These are phyloP conservation scores for Penicillium arizonense DNA, from an alignment of 495 filamentous ascomycete genomes.

Conservation along the genomic window DNA sequence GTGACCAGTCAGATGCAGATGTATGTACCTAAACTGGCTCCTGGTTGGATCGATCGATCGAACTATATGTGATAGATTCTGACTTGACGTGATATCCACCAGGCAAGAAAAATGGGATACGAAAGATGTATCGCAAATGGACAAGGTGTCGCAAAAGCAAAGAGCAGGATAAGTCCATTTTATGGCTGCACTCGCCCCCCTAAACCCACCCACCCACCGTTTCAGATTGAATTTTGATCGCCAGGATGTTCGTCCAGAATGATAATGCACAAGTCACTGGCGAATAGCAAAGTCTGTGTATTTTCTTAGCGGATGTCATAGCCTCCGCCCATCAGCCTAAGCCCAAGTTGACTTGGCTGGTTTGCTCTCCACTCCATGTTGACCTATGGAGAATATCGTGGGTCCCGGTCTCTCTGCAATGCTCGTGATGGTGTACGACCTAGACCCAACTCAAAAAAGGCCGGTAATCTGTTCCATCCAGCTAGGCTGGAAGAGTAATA, in stretches of 20 bases:
- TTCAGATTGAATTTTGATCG: slow-evolving; percentile 7
- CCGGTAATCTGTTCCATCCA: neutral
- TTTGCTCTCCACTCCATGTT: slow-evolving; percentile 1
- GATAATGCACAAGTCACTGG: slow-evolving; percentile 5
- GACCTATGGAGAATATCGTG: neutral
- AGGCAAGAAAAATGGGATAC: no score
- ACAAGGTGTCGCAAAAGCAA: no score
- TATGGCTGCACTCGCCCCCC: neutral
- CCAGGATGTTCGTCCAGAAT: slow-evolving; percentile 9
- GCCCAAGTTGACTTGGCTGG: slow-evolving; percentile 1
- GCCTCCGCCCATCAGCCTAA: slow-evolving; percentile 1
- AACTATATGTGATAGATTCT: neutral
- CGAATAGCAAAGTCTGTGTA: slow-evolving; percentile 2
- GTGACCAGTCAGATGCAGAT: slow-evolving; percentile 15
- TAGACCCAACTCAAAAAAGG: neutral
- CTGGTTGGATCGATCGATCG: slow-evolving; percentile 11
- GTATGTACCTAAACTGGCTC: slow-evolving; percentile 1
- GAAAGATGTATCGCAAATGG: no score
- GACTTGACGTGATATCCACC: no score
- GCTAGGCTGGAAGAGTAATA: slow-evolving; percentile 9
- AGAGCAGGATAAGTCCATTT: no score
- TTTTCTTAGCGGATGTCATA: slow-evolving; percentile 3
- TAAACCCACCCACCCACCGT: neutral
- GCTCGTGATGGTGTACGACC: neutral
- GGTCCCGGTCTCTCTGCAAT: neutral